Conservation (phyloP, 2,329 filamentous ascomycete species). For the Colletotrichum siamense region DNA sequence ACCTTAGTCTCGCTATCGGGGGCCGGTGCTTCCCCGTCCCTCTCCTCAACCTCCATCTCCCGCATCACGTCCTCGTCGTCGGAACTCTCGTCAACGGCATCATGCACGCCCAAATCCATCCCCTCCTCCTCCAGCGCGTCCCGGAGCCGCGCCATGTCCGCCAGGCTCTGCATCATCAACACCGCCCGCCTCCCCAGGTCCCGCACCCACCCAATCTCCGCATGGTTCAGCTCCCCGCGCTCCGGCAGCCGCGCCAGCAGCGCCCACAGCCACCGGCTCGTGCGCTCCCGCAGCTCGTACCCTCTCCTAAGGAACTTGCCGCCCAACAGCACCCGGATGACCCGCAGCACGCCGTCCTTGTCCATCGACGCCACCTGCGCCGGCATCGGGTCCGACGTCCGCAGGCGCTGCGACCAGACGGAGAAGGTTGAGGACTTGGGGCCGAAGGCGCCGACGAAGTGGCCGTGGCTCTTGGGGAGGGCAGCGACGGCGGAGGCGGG, state of each 20-base stretch:
- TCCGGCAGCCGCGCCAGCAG: conserved; percentile 78
- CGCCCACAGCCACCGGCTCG: conserved; percentile 87
- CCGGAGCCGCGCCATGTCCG: conserved; percentile 55
- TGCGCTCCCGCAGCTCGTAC: conserved; percentile 65
- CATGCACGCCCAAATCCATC: conserved; percentile 43
- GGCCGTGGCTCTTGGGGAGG: conserved; percentile 59
- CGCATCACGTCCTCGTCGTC: conserved; percentile 43
- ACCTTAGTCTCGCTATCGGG: neutral
- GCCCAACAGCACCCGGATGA: conserved; percentile 71
- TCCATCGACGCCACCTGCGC: conserved; percentile 69
- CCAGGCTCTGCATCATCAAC: conserved; percentile 59
- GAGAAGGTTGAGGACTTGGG: conserved; percentile 53
- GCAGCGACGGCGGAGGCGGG: conserved; percentile 56
- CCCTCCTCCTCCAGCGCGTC: conserved; percentile 47
- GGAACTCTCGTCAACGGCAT: conserved; percentile 51
- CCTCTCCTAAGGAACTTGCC: conserved; percentile 68
- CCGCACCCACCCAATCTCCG: conserved; percentile 77
- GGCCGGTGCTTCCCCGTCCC: conserved; percentile 26
- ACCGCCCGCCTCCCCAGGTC: conserved; percentile 82
- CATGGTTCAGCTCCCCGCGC: conserved; percentile 75
- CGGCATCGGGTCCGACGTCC: conserved; percentile 60
- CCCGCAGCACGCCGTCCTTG: conserved; percentile 67
- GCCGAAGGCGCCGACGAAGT: conserved; percentile 60
- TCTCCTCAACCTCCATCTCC: conserved; percentile 34
- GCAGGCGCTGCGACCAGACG: conserved; percentile 59